Evolutionary conservation across 1,284 basidiomycete species (phyloP).

Genomic region (Peniophora sp.): DNA sequence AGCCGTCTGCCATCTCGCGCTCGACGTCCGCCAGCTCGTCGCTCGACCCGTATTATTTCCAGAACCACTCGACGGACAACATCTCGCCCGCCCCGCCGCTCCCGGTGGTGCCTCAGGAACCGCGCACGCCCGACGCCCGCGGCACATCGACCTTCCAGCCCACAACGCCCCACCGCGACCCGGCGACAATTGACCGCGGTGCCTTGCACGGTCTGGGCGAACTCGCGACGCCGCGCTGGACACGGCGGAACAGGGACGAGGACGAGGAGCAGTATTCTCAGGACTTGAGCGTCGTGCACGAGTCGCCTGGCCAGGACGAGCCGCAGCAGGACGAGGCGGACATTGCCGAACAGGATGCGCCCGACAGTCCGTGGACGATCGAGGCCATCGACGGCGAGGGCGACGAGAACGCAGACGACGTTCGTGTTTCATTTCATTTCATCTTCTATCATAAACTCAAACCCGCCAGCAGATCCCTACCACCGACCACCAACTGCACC

Average conservation of each 20-base stretch:
- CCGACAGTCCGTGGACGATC: constrained; percentile 81
- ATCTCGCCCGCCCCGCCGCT: constrained; percentile 46
- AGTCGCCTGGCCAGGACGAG: constrained; percentile 28
- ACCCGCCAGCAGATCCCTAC: too few relatives aligned
- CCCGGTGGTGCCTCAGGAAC: constrained; percentile 25
- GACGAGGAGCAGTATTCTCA: constrained; percentile 27
- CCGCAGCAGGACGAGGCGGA: constrained; percentile 30
- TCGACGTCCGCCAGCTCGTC: constrained; percentile 68
- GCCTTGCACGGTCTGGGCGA: constrained; percentile 93
- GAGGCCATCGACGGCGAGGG: constrained; percentile 74
- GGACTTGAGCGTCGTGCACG: constrained; percentile 31
- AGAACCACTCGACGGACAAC: constrained; percentile 52
- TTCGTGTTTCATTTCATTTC: constrained; percentile 23
- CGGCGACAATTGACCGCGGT: constrained; percentile 78
- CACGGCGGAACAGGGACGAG: constrained; percentile 28
- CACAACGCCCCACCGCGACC: constrained; percentile 70
- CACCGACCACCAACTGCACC: constrained; percentile 26
- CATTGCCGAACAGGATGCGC: constrained; percentile 29
- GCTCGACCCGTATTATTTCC: constrained; percentile 79
- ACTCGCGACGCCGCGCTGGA: constrained; percentile 95
- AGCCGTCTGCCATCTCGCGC: constrained; percentile 25
- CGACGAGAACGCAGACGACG: constrained; percentile 56
- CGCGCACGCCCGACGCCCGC: constrained; percentile 35
- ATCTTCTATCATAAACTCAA: not conserved
- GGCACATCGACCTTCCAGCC: constrained; percentile 33